Base-by-base conservation (phyloP, 1,284 basidiomycete species). In the Cystodermella granulosa region DNA sequence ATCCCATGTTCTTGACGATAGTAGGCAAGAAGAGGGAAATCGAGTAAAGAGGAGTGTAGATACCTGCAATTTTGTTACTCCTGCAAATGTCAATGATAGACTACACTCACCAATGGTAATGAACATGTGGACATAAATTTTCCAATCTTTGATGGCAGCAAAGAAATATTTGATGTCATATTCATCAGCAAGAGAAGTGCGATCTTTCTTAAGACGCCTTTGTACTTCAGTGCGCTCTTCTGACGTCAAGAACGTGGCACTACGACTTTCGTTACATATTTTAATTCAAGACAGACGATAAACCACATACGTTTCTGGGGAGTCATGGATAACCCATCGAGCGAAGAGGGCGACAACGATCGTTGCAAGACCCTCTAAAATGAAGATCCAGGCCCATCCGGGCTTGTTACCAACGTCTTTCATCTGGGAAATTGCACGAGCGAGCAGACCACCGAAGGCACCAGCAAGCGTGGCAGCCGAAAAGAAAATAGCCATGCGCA, bases 381-480 rank as follows among this genome's bases (percentile, higher is more conserved):
- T 74, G 51, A 76, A 73, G 45, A 76, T 70, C 72, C 73, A 75
- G 7, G 65, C 56, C 67, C 67, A 73, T n/a, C 70, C 72, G n/a
- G 62, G 58, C 26, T 56, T 56, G 5, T 64, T 61, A 17, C 62
- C 65, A 4, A 69, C 52, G 2, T 67, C 67, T 4, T 67, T 52
- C 63, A 72, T 62, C 39, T 72, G 62, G 5, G 58, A 54, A 24
- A 73, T 69, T 3, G 57, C 68, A 24, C 57, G 60, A 11, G 70
- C 69, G 5, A 73, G 55, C 5, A 70, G 59, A n/a, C 70, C 69
- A 22, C 63, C 59, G 55, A 69, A 68, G 26, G 66, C 63, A 15
- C 66, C 65, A 7, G 67, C 63, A 6, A 66, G 47, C 2, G 61
- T 61, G 4, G 66, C 61, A 14, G 62, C 62, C 16, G 62, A 64